Evolutionary conservation across 768 basidiomycete genomes (phyloP), one percentile per base, ranked within the genome.

Genomic region (Naganishia antarctica): DNA sequence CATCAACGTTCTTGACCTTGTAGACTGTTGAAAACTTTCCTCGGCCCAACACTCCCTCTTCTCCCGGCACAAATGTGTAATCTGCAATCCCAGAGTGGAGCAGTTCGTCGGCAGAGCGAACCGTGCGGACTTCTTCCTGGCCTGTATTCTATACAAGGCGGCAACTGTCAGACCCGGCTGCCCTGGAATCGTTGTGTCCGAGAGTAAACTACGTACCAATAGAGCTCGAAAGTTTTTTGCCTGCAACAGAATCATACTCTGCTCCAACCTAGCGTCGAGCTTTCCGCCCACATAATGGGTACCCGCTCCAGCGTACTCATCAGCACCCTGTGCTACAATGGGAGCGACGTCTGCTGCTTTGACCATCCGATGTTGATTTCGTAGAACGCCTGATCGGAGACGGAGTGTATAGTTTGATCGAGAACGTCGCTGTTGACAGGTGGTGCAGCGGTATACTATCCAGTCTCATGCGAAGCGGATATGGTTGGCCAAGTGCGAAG

Each of bases 1-100:
- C 77, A 26, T 73, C 74, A 31, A 75, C 71, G 3, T 72, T 72
- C 1, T 59, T 48, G 40, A 79, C 79, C 34, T 78, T 73, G 57
- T 78, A 75, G 0, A 81, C 80, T 12, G 76, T 73, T 34, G 70
- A 73, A 67, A 81, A 81, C 69, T 80, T 81, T 5, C 80, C 80
- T 61, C 70, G 70, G 1, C 80, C 80, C 9, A 81, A 66, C n/a
- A 74, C 57, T 0, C 70, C 66, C 1, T 68, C 70, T 4, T 43
- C 45, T 3, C 65, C 51, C 3, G 67, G 64, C 2, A 74, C 28
- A 63, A 76, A 78, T 9, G 78, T 76, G 64, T 79, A 79, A 37
- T 79, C 79, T 31, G 61, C 75, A 40, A 80, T 74, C 18, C 79
- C 79, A 8, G 63, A 16, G 11, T 68, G 66, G 6, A 80, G 71